A percentile compares a stretch with the other conserved stretches of the same genome.
These are phyloP conservation scores for Omphalotus guepiniiformis DNA, from an alignment of 768 basidiomycete species.

Conservation along the genomic window DNA sequence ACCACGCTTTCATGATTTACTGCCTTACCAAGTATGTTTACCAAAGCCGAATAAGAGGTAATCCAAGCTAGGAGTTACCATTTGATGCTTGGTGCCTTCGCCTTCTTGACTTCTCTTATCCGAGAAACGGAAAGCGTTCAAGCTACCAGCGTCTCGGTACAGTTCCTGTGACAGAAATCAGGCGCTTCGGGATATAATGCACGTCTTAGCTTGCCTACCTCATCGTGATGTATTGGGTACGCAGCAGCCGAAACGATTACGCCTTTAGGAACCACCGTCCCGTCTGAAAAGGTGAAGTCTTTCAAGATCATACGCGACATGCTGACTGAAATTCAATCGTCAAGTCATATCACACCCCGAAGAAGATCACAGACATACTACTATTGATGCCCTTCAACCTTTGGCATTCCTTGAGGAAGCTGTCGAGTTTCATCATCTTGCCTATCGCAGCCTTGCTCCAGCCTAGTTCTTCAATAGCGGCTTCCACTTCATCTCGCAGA, in stretches of 20 bases:
- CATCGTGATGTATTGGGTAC: constrained; percentile 18
- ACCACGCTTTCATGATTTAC: no score
- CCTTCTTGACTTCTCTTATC: constrained; percentile 30
- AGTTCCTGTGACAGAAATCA: constrained; percentile 16
- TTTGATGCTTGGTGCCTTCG: constrained; percentile 30
- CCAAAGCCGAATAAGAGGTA: constrained; percentile 38
- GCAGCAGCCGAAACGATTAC: constrained; percentile 20
- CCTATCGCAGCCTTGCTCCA: constrained; percentile 32
- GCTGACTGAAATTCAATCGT: constrained; percentile 12
- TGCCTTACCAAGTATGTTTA: constrained; percentile 22
- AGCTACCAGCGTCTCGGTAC: constrained; percentile 38
- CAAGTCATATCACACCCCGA: background rate
- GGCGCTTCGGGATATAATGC: background rate
- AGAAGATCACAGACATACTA: constrained; percentile 17
- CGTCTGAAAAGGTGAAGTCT: constrained; percentile 27
- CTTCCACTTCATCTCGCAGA: constrained; percentile 41
- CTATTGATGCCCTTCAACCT: constrained; percentile 25
- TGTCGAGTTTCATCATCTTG: constrained; percentile 40
- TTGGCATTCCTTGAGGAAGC: constrained; percentile 40
- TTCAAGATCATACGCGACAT: constrained; percentile 19
- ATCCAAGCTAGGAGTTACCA: constrained; percentile 24
- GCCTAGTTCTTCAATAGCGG: constrained; percentile 30
- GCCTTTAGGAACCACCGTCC: constrained; percentile 23
- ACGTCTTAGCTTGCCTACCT: constrained; percentile 8
- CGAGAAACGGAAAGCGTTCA: constrained; percentile 46